Evolutionary conservation across 2,329 filamentous ascomycete species (phyloP).

Genomic region (Rosellinia necatrix): DNA sequence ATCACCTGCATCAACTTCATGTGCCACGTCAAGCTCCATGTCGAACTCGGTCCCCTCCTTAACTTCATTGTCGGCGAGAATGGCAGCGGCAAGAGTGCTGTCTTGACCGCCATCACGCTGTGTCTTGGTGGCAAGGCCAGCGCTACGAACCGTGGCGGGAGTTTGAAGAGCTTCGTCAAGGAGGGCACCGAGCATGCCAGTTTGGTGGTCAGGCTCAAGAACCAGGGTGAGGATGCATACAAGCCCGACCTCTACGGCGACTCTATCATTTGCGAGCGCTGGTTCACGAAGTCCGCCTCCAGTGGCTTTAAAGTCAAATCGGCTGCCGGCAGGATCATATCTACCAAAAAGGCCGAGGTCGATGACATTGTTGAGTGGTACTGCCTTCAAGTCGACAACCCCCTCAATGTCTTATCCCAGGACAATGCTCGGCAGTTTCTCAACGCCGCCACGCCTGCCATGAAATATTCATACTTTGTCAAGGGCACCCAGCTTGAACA

Average conservation of each 20-base stretch:
- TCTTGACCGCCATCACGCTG: conserved; percentile 88
- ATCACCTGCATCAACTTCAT: conserved; percentile 93
- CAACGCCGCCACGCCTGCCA: conserved; percentile 76
- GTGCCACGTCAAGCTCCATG: conserved; percentile 84
- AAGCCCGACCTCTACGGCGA: conserved; percentile 81
- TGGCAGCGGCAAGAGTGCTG: conserved; percentile 95
- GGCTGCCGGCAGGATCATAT: conserved; percentile 70
- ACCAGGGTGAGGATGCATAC: conserved; percentile 83
- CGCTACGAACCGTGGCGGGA: conserved; percentile 88
- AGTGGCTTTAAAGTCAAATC: conserved; percentile 90
- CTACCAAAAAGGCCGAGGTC: conserved; percentile 82
- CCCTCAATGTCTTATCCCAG: conserved; percentile 92
- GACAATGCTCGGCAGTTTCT: conserved; percentile 94
- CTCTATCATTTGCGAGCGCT: conserved; percentile 86
- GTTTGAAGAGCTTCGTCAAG: conserved; percentile 88
- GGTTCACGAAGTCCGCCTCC: conserved; percentile 75
- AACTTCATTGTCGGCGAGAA: conserved; percentile 99
- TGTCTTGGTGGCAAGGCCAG: conserved; percentile 95
- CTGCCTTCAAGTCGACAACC: conserved; percentile 92
- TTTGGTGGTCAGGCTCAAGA: conserved; percentile 87
- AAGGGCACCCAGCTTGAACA: conserved; percentile 93
- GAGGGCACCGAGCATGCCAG: conserved; percentile 78
- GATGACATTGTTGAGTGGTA: conserved; percentile 95
- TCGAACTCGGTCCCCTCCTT: conserved; percentile 88
- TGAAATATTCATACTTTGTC: conserved; percentile 97